phyloP scores from a whole-genome alignment of 345 rosid species.

The Gossypium thurberi region DNA sequence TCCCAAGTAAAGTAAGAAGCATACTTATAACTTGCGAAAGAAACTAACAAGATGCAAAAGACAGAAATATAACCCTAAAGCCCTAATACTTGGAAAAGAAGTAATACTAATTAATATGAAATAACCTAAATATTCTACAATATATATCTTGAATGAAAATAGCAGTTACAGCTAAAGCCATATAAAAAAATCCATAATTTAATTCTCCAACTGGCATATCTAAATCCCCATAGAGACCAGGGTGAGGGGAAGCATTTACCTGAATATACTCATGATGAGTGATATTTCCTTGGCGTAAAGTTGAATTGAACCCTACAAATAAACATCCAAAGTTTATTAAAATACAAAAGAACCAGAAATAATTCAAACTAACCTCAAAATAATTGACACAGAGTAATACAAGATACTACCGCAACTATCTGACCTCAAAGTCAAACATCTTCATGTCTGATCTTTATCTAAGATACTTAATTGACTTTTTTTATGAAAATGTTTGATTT shows the following conservation, averaged over 20 bases:
- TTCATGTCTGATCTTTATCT: neutral
- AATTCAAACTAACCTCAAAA: neutral
- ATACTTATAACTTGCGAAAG: neutral
- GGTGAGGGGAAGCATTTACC: slow-evolving; percentile 28
- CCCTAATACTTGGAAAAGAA: neutral
- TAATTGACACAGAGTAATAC: neutral
- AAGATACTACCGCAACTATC: neutral
- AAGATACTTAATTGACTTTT: neutral
- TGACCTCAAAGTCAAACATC: neutral
- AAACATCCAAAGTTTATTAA: neutral
- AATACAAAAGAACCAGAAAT: neutral
- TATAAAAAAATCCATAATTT: neutral
- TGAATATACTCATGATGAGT: slow-evolving; percentile 99
- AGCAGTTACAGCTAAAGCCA: neutral
- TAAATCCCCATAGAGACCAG: neutral
- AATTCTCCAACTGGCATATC: neutral
- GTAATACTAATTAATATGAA: neutral
- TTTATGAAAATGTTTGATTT: neutral
- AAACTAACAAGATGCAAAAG: neutral
- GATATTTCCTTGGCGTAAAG: slow-evolving; percentile 91
- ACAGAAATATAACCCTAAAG: neutral
- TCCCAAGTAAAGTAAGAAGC: neutral
- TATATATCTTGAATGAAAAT: neutral
- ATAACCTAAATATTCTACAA: neutral
- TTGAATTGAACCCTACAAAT: slow-evolving; percentile 81